A percentile compares a stretch with the other conserved stretches of the same genome.
Evolutionary conservation across 345 rosid species (phyloP).

Genomic region (Cardamine occulta): DNA sequence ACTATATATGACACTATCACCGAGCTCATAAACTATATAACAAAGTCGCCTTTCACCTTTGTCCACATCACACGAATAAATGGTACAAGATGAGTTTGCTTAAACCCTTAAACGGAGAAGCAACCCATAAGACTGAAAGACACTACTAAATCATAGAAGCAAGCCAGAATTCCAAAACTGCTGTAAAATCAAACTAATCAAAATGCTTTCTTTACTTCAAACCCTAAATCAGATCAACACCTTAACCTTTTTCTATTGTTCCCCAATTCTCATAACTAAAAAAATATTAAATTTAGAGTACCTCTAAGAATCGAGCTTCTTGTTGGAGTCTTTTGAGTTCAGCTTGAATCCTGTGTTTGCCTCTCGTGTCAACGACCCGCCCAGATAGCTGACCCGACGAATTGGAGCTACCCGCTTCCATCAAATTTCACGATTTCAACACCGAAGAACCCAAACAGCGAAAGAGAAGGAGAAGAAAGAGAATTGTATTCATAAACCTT

Average conservation of each 20-base stretch:
- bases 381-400: slow-evolving; percentile 53
- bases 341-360: slow-evolving; percentile 80
- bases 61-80: slow-evolving; percentile 8
- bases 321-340: slow-evolving; percentile 81
- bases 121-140: not conserved
- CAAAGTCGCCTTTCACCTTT: not conserved
- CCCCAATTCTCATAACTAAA: not conserved
- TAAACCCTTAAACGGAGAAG: not conserved
- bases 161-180: not conserved
- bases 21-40: not conserved
- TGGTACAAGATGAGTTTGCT: not conserved
- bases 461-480: not conserved
- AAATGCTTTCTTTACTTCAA: not conserved
- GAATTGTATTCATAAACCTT: slow-evolving; percentile 45
- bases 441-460: slow-evolving; percentile 20
- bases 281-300: slow-evolving; percentile 27
- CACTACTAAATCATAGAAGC: not conserved
- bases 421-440: slow-evolving; percentile 30
- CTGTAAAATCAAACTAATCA: not conserved
- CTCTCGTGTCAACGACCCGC: slow-evolving; percentile 59
- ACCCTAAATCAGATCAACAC: slow-evolving; percentile 1
- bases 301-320: slow-evolving; percentile 79
- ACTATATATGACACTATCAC: not conserved
- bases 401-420: slow-evolving; percentile 65
- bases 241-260: not conserved